Evolutionary conservation across 2,329 filamentous ascomycete genomes (phyloP), one percentile per base, ranked within the genome.

Genomic region (Davidsoniella virescens): DNA sequence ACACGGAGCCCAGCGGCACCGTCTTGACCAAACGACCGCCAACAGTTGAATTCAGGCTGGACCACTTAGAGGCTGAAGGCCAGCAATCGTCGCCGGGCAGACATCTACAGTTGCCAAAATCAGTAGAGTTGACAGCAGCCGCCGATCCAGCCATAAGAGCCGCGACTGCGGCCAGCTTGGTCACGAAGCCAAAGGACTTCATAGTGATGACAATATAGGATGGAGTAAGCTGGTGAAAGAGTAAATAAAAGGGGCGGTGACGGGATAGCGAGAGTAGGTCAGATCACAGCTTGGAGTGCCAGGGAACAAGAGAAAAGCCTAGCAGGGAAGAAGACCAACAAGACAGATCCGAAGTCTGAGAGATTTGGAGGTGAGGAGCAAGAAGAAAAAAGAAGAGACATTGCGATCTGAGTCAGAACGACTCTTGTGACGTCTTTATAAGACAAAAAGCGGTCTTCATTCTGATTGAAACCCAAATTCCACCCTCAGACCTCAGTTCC

Each of bases 51-150:
- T 80, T 78, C 47, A 81, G 67, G 0, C 57, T 50, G 5, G 62
- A 55, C 76, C 76, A 81, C 4, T 61, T 59, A 1, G 56, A 43
- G 0, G 55, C 18, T 0, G 62, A 60, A 0, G 77, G 77, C 75
- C 76, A 82, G 57, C 66, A 69, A 1, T 54, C n/a, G 51, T 78
- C 71, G 14, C 67, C 69, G 0, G 76, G 75, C 38, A 71, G 64
- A 59, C 66, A 70, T 10, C 65, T 64, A 56, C 70, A 73, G 20
- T 44, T 38, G 45, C 33, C 38, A 17, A n/a, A 40, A 26, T 25
- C 40, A 17, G 45, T 44, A 14, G 41, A 36, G 41, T 44, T 48
- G 20, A 20, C 12, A 14, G 37, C 12, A 26, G 42, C 42, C 16
- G 3, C 29, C 3, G 29, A 33, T 9, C 29, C 29, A 8, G 29